phyloP scores from a whole-genome alignment of 345 rosid genomes.

The Citrus australasica region DNA sequence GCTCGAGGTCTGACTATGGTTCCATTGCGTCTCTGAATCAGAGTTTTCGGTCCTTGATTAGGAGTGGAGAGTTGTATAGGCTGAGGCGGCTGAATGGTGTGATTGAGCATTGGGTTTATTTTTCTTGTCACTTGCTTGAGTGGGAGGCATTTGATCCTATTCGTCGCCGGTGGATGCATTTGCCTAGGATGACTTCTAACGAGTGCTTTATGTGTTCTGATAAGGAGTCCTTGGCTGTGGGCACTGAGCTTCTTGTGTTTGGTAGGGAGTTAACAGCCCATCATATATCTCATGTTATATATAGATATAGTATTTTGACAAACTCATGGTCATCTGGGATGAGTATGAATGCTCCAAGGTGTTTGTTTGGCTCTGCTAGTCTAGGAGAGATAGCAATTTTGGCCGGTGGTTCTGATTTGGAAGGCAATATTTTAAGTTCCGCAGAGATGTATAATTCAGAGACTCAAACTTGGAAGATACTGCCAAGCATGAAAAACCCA shows the following conservation, averaged over 20 bases:
- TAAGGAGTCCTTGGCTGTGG: conserved; percentile 92
- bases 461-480: conserved; percentile 54
- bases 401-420: conserved; percentile 85
- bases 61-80: conserved; percentile 70
- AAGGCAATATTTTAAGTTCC: conserved; percentile 53
- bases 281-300: conserved; percentile 39
- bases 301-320: conserved; percentile 74
- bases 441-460: conserved; percentile 92
- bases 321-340: conserved; percentile 81
- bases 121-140: conserved; percentile 76
- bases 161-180: conserved; percentile 68
- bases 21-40: conserved; percentile 64
- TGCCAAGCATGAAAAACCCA: conserved; percentile 75
- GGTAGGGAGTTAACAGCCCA: conserved; percentile 62
- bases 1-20: conserved; percentile 85
- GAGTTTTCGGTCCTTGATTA: conserved; percentile 60
- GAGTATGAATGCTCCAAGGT: conserved; percentile 78
- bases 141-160: conserved; percentile 94
- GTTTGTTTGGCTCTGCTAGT: conserved; percentile 95
- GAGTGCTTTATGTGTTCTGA: conserved; percentile 72
- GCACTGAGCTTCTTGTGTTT: conserved; percentile 88
- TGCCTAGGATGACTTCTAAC: conserved; percentile 70
- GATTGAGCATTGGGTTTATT: conserved; percentile 88
- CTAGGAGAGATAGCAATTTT: conserved; percentile 80
- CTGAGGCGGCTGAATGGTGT: conserved; percentile 51